Evolutionary conservation across 78 protist species (phyloP).

Genomic region (Dictyostelium firmibasis): DNA sequence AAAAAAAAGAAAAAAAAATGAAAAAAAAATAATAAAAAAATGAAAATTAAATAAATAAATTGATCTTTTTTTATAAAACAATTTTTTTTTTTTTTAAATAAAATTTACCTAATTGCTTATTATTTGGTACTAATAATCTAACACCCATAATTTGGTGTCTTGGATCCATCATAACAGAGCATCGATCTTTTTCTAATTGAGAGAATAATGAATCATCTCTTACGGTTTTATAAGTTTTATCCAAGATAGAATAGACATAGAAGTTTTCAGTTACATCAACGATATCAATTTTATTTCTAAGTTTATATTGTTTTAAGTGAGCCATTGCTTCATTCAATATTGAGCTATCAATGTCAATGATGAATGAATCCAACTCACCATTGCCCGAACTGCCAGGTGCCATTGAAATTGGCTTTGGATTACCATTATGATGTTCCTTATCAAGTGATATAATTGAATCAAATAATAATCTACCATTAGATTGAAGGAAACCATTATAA

Average conservation of each 20-base stretch:
- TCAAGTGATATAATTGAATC: constrained; percentile 50
- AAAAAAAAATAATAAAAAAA: background rate
- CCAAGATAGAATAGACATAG: constrained; percentile 34
- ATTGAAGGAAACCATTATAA: constrained; percentile 52
- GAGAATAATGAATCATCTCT: constrained; percentile 20
- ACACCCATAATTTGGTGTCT: constrained; percentile 69
- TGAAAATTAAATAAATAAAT: background rate
- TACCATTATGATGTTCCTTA: background rate
- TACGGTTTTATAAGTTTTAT: constrained; percentile 58
- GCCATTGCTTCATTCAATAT: constrained; percentile 30
- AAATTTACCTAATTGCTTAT: background rate
- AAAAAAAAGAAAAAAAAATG: background rate
- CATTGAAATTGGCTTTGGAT: background rate
- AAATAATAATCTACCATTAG: constrained; percentile 60
- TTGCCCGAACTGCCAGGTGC: background rate
- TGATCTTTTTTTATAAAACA: background rate
- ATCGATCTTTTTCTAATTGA: constrained; percentile 3
- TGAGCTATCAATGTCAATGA: constrained; percentile 65
- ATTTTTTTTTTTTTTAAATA: too few species aligned
- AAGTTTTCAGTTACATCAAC: constrained; percentile 36
- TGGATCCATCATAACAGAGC: constrained; percentile 59
- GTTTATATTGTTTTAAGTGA: constrained; percentile 63
- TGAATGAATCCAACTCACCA: background rate
- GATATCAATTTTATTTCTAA: constrained; percentile 70
- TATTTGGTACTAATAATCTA: constrained; percentile 37